These are phyloP conservation scores for Cyamopsis tetragonoloba DNA, from an alignment of 306 rosid genomes.

Conservation along the genomic window DNA sequence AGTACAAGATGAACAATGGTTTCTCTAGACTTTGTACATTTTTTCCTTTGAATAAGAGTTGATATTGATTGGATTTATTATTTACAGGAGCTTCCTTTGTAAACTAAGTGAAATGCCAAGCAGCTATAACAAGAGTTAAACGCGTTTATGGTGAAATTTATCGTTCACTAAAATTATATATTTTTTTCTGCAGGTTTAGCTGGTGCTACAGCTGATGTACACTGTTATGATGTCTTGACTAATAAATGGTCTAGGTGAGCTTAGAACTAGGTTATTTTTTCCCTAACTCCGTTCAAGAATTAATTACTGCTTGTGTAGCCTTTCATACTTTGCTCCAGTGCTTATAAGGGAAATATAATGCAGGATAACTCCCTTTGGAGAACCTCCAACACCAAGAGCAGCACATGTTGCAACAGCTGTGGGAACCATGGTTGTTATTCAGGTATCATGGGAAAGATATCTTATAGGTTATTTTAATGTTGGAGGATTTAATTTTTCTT, in stretches of 20 bases:
- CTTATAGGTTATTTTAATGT: constrained; percentile 9
- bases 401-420: constrained; percentile 99
- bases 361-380: constrained; percentile 93
- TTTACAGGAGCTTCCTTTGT: constrained; percentile 9
- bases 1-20: constrained; percentile 6
- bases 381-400: constrained; percentile 97
- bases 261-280: constrained; percentile 23
- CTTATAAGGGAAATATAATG: constrained; percentile 29
- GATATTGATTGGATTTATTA: constrained; percentile 16
- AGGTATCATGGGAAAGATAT: constrained; percentile 48
- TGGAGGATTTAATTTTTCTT: constrained; percentile 13
- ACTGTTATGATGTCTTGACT: constrained; percentile 87
- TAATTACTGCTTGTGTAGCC: constrained; percentile 8
- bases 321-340: constrained; percentile 11
- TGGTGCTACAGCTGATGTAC: constrained; percentile 99
- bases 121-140: not conserved
- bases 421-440: constrained; percentile 99
- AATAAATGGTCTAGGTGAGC: constrained; percentile 99
- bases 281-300: constrained; percentile 2
- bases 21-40: not conserved
- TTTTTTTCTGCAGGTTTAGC: constrained; percentile 85
- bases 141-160: constrained; percentile 22
- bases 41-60: constrained; percentile 13
- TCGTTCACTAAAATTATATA: constrained; percentile 25
- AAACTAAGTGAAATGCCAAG: constrained; percentile 11